Conservation (phyloP, 257 asterid species). For the Henckelia pumila region DNA sequence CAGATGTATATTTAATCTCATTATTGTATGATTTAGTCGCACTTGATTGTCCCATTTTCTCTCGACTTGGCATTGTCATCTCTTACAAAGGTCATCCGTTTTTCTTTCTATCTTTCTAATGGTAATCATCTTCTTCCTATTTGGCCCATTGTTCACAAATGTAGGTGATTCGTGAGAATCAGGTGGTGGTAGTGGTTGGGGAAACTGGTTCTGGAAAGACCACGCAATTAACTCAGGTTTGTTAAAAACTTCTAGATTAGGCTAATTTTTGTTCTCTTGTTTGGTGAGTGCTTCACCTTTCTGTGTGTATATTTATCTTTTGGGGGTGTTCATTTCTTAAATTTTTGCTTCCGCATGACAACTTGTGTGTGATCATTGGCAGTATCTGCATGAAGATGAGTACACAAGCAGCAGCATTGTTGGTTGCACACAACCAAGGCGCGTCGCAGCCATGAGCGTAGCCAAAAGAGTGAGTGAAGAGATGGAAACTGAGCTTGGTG, state of each 20-base stretch:
- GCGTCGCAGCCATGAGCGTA: conserved; percentile 99
- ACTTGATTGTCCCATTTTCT: not conserved
- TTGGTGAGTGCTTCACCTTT: not conserved
- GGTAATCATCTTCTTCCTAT: not conserved
- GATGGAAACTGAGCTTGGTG: conserved; percentile 95
- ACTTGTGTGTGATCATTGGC: conserved; percentile 27
- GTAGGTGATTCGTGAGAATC: conserved; percentile 94
- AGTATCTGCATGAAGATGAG: conserved; percentile 93
- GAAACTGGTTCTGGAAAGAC: conserved; percentile 99
- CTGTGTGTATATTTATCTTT: not conserved
- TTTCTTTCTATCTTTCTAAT: not conserved
- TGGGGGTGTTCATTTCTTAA: not conserved
- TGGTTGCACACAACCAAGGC: conserved; percentile 99
- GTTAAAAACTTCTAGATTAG: not conserved
- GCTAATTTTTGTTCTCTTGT: conserved; percentile 10
- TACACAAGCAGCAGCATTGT: conserved; percentile 67
- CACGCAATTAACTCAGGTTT: conserved; percentile 91
- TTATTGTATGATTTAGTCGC: too few relatives aligned
- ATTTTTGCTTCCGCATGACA: not conserved
- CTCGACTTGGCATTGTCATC: not conserved
- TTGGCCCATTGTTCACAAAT: conserved; percentile 6
- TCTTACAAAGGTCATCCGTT: too few relatives aligned
- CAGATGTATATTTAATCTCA: conserved; percentile 8
- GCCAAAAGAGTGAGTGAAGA: conserved; percentile 99
- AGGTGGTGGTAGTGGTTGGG: conserved; percentile 93